Base-by-base conservation (phyloP, 2,329 filamentous ascomycete genomes). In the Exserohilum turcica region DNA sequence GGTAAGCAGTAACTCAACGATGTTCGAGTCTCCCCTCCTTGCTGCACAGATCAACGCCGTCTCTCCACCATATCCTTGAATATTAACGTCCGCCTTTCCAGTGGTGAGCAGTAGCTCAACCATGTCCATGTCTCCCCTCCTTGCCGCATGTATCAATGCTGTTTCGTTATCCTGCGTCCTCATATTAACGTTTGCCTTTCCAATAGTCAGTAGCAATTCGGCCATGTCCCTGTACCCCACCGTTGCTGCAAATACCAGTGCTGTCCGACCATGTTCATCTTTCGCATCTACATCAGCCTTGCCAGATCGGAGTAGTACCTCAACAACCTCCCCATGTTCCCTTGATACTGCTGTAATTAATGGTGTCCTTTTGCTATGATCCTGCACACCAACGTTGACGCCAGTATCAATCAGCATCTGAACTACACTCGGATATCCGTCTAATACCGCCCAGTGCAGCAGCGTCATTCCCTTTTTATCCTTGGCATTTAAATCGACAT, bases 151-250 rank as follows among this genome's bases (percentile, higher is more conserved):
- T 3, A 18, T 35, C 16, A n/a, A 9, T 9, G 2, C 8, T 15
- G 6, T 18, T 3, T 2, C n/a, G 8, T 6, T 18, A 15, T 3
- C 9, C 8, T 2, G 12, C n/a, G 16, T n/a, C 2, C 29, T 16
- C 4, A 32, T 12, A 7, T 52, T 37, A 2, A 36, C 2, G 5
- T 49, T 12, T 13, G 38, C 38, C 13, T 38, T 50, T n/a, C 44
- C 24, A 28, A 27, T 33, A 5, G 29, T 3, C 6, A 61, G 28
- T 3, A 51, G 2, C 35, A 29, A 6, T 9, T 21, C 6, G 5
- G 40, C 13, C 2, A 32, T n/a, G 1, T 27, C 28, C 8, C n/a
- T 32, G 4, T 43, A 18, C 8, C 21, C 32, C 1, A 7, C 8
- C 1, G 0, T 0, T 12, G 10, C 43, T 8, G 52, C 49, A 3